phyloP scores from a whole-genome alignment of 1,284 basidiomycete species.

The Rhizoctonia solani region DNA sequence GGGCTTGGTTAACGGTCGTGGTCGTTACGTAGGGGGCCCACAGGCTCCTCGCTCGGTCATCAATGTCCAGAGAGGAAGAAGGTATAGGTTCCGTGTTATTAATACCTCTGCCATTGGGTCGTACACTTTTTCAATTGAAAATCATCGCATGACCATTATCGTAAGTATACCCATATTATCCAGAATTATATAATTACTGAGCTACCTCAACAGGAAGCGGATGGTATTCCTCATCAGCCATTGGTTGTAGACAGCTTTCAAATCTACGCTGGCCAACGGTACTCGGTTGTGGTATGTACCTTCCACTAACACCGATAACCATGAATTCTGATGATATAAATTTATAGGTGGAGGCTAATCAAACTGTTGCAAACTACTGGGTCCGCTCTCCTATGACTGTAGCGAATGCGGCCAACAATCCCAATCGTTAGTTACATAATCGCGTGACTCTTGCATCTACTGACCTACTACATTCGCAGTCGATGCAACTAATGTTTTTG shows the following conservation, averaged over 20 bases:
- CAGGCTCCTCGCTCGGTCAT: not conserved
- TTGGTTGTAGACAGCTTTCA: conserved; percentile 1
- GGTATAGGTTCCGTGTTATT: conserved; percentile 1
- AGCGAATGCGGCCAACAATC: conserved; percentile 7
- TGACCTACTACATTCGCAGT: not conserved
- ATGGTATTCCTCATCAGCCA: conserved; percentile 2
- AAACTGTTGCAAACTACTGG: conserved; percentile 30
- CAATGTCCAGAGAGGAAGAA: not conserved
- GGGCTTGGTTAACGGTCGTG: not conserved
- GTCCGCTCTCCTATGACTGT: conserved; percentile 24
- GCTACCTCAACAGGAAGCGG: not conserved
- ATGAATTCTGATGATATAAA: not conserved
- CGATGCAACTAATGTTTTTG: conserved; percentile 29
- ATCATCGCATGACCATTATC: conserved; percentile 3
- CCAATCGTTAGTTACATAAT: conserved; percentile 7
- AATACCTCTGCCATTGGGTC: conserved; percentile 7
- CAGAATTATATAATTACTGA: not conserved
- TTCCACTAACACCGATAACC: not conserved
- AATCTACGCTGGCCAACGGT: conserved; percentile 5
- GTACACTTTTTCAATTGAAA: conserved; percentile 9
- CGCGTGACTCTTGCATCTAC: not conserved
- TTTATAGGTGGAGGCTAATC: conserved; percentile 13
- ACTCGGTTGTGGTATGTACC: not conserved
- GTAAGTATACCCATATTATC: not conserved
- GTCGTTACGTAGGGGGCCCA: not conserved